Base-by-base conservation (phyloP, 1,284 basidiomycete genomes). In the Microbotryum lychnidis-dioicae region DNA sequence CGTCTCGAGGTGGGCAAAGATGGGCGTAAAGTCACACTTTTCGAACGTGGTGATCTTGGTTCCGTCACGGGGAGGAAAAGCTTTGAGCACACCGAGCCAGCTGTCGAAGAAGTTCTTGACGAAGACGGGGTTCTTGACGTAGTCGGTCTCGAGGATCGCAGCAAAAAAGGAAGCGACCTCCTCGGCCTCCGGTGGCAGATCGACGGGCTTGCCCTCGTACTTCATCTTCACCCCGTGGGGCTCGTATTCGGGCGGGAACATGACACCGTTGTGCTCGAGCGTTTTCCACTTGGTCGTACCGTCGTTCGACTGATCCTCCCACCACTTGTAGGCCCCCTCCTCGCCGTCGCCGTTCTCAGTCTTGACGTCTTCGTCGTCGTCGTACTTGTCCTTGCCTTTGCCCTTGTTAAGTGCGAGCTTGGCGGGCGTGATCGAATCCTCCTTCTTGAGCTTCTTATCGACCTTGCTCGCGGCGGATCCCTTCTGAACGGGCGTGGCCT, bases 101-200 rank as follows among this genome's bases (percentile, higher is more conserved):
- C 97, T 93, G 1, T 85, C 80, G 76, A 98, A 99, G 77, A 99
- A 99, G 78, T 99, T 98, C 74, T 86, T 84, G 76, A 90, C 90
- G 79, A 98, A 98, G 0, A 82, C 85, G 29, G 79, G 80, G 75
- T 98, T 93, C 75, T 88, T 81, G 4, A 89, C 90, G 73, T 99
- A 93, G 68, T 94, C 91, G 4, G 91, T 89, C 75, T 94, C 91
- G 57, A 98, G 74, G 79, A 98, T 84, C 33, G 91, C 89, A 31
- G 81, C 96, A 72, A 94, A 98, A 78, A 98, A 99, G 45, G 89
- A 88, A 50, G 96, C 96, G 48, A 98, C 93, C 76, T 99, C 96
- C 76, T 99, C 96, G 2, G 93, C 81, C 69, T 87, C 89, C 16
- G 83, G 84, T 16, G 90, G 84, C 23, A 99, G 84, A 62, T 86